Evolutionary conservation across 306 rosid genomes (phyloP).

Genomic region (Corylus heterophylla): DNA sequence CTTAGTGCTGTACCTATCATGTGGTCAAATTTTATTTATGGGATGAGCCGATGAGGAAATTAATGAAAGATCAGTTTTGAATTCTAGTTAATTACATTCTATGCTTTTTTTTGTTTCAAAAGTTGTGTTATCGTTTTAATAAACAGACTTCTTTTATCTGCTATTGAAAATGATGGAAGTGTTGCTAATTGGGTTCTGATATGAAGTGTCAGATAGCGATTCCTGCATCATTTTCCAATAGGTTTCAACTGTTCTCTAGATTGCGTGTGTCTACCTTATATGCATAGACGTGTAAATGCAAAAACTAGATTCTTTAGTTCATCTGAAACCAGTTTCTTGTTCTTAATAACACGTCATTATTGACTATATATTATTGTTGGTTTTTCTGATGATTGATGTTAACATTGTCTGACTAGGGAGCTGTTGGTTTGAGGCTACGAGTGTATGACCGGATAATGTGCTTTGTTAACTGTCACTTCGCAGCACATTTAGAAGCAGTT

Average conservation of each 20-base stretch:
- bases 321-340: conserved; percentile 7
- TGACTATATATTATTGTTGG: not conserved
- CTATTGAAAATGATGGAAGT: not conserved
- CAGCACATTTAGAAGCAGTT: conserved; percentile 96
- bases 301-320: conserved; percentile 17
- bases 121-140: not conserved
- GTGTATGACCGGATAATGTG: conserved; percentile 77
- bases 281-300: not conserved
- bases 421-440: conserved; percentile 95
- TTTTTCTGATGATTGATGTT: conserved; percentile 35
- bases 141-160: not conserved
- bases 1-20: not conserved
- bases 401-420: conserved; percentile 78
- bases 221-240: conserved; percentile 6
- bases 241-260: conserved; percentile 11
- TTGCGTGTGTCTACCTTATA: conserved; percentile 10
- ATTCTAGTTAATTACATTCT: not conserved
- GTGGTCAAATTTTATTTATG: conserved; percentile 3
- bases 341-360: not conserved
- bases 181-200: conserved; percentile 7
- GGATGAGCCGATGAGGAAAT: not conserved
- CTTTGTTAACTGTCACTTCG: conserved; percentile 97
- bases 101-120: not conserved
- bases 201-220: conserved; percentile 2
- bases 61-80: not conserved